These are phyloP conservation scores for Ophiostoma angusticollis DNA, from an alignment of 2,329 filamentous ascomycete species.

Conservation along the genomic window DNA sequence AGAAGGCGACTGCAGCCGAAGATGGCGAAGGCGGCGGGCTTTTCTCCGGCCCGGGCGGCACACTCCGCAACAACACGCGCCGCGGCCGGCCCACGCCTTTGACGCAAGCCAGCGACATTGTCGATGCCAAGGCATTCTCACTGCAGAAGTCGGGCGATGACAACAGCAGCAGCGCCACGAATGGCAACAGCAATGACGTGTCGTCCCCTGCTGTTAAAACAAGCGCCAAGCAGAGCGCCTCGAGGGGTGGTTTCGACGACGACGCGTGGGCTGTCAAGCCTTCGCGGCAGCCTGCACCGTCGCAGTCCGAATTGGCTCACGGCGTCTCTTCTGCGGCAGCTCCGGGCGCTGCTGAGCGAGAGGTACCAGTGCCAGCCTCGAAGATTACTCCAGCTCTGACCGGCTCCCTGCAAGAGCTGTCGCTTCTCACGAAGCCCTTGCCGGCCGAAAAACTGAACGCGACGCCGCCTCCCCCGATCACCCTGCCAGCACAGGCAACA, in stretches of 20 bases:
- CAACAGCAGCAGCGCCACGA: neutral
- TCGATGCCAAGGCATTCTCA: constrained; percentile 78
- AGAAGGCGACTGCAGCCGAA: constrained; percentile 41
- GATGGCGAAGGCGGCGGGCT: constrained; percentile 52
- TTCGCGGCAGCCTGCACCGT: constrained; percentile 43
- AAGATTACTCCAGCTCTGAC: constrained; percentile 39
- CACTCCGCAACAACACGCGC: constrained; percentile 83
- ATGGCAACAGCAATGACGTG: constrained; percentile 25
- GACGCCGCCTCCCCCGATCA: constrained; percentile 19
- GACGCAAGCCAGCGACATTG: constrained; percentile 72
- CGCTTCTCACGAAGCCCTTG: constrained; percentile 38
- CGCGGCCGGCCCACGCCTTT: constrained; percentile 80
- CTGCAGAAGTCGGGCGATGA: constrained; percentile 38
- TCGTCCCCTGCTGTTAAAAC: constrained; percentile 19
- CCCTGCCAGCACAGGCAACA: constrained; percentile 22
- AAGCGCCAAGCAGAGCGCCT: constrained; percentile 2
- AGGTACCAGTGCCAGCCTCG: constrained; percentile 21
- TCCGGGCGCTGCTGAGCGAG: constrained; percentile 25
- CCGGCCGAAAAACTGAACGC: constrained; percentile 32
- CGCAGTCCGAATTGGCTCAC: constrained; percentile 24
- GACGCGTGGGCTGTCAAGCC: constrained; percentile 96
- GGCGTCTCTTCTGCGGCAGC: constrained; percentile 26
- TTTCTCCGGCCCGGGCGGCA: constrained; percentile 87
- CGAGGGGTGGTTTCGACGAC: constrained; percentile 65
- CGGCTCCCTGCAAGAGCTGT: constrained; percentile 52